Evolutionary conservation across 2,329 filamentous ascomycete species (phyloP).

Genomic region (Orbilia oligospora): DNA sequence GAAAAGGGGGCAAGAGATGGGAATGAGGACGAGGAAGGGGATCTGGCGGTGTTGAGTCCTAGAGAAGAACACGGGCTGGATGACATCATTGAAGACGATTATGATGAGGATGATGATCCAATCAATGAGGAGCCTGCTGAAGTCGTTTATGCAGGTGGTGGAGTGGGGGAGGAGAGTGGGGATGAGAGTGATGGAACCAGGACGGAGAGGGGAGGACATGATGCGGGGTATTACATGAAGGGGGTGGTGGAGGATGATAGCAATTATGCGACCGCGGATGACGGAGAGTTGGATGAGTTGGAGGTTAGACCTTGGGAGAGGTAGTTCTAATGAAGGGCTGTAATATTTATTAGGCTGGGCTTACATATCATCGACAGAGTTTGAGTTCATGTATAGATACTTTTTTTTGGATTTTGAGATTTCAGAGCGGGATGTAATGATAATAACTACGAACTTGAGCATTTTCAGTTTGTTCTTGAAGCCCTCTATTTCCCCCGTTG

Average conservation of each 20-base stretch:
- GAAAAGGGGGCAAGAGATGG: conserved; percentile 63
- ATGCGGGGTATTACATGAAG: conserved; percentile 64
- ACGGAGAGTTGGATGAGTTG: conserved; percentile 49
- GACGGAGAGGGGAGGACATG: conserved; percentile 61
- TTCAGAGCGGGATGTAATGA: conserved; percentile 45
- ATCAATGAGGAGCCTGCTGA: conserved; percentile 56
- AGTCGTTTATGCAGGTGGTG: conserved; percentile 53
- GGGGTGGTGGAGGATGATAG: conserved; percentile 62
- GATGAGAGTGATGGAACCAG: conserved; percentile 60
- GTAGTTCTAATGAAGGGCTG: conserved; percentile 6
- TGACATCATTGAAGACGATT: conserved; percentile 65
- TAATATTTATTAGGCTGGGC: conserved; percentile 2
- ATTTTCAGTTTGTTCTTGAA: conserved; percentile 13
- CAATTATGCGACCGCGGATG: conserved; percentile 57
- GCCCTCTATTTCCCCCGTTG: neutral
- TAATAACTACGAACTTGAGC: conserved; percentile 33
- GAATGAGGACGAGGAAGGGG: conserved; percentile 74
- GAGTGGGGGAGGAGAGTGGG: conserved; percentile 57
- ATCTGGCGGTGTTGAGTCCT: conserved; percentile 66
- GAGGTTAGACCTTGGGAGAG: conserved; percentile 54
- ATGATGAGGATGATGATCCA: conserved; percentile 62
- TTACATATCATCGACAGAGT: conserved; percentile 3
- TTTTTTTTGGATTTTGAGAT: neutral
- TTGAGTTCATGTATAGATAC: conserved; percentile 54
- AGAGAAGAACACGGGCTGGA: conserved; percentile 64